Percentiles rank a stretch among this genome's conserved stretches.
Evolutionary conservation across 768 basidiomycete species (phyloP).

Genomic region (Russula abietina): DNA sequence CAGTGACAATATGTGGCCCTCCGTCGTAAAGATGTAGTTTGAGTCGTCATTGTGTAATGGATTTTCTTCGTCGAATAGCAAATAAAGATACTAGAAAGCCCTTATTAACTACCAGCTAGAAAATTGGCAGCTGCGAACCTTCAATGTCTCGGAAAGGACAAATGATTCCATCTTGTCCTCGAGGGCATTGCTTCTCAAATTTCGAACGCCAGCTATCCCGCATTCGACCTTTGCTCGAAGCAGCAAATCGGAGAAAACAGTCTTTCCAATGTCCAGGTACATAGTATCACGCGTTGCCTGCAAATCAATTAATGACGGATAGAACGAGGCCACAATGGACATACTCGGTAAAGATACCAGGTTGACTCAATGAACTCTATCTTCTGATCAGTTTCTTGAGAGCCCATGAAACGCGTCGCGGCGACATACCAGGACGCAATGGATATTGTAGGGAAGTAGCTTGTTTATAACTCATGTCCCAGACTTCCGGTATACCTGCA

Average conservation of each 20-base stretch:
- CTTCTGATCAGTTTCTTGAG: background rate
- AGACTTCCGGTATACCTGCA: constrained; percentile 88
- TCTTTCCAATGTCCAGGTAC: constrained; percentile 88
- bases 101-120: background rate
- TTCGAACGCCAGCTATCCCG: constrained; percentile 76
- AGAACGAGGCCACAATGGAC: constrained; percentile 25
- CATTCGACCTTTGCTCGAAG: constrained; percentile 76
- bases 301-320: constrained; percentile 16
- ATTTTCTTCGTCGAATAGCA: constrained; percentile 86
- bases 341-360: constrained; percentile 87
- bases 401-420: background rate
- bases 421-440: constrained; percentile 52
- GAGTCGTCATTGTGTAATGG: constrained; percentile 68
- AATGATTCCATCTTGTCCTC: constrained; percentile 99
- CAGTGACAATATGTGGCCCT: constrained; percentile 82
- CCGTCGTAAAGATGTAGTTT: constrained; percentile 90
- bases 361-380: constrained; percentile 93
- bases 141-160: constrained; percentile 86
- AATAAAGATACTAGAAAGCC: constrained; percentile 70
- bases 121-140: constrained; percentile 41
- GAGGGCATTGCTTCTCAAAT: constrained; percentile 67
- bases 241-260: constrained; percentile 69
- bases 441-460: constrained; percentile 78
- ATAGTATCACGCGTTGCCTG: constrained; percentile 90
- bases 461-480: constrained; percentile 66